A percentile compares a stretch with the other conserved stretches of the same genome.
These are phyloP conservation scores for Cryptosporidium tyzzeri DNA, from an alignment of 169 alveolate species.

Conservation along the genomic window DNA sequence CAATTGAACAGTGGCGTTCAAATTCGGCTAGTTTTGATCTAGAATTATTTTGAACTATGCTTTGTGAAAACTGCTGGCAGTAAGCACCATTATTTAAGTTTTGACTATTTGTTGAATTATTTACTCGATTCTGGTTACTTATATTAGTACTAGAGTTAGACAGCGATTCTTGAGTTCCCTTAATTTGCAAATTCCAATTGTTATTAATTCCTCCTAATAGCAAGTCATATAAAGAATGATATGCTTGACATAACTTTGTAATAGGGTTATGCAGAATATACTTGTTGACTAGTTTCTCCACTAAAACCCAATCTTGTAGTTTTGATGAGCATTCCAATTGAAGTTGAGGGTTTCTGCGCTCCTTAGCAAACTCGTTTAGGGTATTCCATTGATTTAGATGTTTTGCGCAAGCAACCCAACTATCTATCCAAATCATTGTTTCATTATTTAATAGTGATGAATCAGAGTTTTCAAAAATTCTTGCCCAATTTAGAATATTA, in stretches of 20 bases:
- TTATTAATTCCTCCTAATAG: slow-evolving; percentile 29
- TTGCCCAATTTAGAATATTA: neutral
- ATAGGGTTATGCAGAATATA: slow-evolving; percentile 77
- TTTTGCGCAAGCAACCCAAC: slow-evolving; percentile 82
- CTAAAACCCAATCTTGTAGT: slow-evolving; percentile 80
- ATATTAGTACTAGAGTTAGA: neutral
- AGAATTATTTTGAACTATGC: slow-evolving; percentile 8
- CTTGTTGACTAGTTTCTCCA: slow-evolving; percentile 78
- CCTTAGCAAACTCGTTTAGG: slow-evolving; percentile 81
- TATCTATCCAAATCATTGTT: slow-evolving; percentile 82
- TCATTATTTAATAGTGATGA: slow-evolving; percentile 37
- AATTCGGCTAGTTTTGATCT: slow-evolving; percentile 60
- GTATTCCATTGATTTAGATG: slow-evolving; percentile 83
- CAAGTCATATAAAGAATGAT: slow-evolving; percentile 68
- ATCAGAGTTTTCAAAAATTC: neutral
- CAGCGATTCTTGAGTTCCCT: neutral
- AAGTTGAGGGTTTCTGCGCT: slow-evolving; percentile 78
- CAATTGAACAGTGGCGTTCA: slow-evolving; percentile 74
- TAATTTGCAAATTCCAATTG: slow-evolving; percentile 19
- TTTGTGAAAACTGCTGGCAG: slow-evolving; percentile 15
- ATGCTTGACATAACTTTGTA: slow-evolving; percentile 75
- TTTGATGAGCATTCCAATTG: slow-evolving; percentile 79
- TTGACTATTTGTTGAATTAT: neutral
- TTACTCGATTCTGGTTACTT: neutral
- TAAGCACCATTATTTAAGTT: neutral